Evolutionary conservation across 768 basidiomycete species (phyloP), one percentile per base, ranked within the genome.

Genomic region (Goffeauzyma gilvescens): DNA sequence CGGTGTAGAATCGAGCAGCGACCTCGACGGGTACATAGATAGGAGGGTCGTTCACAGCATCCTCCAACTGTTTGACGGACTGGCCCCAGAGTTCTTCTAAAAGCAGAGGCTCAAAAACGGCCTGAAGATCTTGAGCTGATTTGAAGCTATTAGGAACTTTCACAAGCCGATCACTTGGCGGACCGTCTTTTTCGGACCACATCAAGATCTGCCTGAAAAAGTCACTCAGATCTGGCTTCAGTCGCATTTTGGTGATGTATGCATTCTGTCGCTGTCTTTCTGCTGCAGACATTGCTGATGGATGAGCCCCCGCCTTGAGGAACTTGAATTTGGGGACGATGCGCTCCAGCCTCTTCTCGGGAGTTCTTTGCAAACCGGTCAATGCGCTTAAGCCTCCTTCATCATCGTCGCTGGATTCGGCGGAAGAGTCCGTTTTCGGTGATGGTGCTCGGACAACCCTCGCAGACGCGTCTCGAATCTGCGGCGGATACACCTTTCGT

Each of bases 71-170:
- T 50, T 82, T 75, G 6, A 70, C 55, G 18, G 90, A 72, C 57
- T 90, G 84, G 22, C 79, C 75, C 89, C 93, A 95, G 49, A 82
- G 77, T 64, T 98, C 93, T 45, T 82, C 66, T 15, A 87, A 65
- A 21, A 96, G 66, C 13, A 96, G 69, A 2, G 90, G 87, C 57
- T 84, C 76, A 59, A 93, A 86, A 33, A 79, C 69, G 18, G 66
- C 66, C 31, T 72, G 71, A 61, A 90, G 96, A 15, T 83, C 72
- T 1, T 66, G 59, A 44, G 77, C 72, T 38, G 73, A 71, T 2
- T 53, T 44, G 60, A 95, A 96, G 9, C 59, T 66, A 41, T 75
- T 71, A 0, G 82, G 81, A 6, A 93, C 69, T 14, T 61, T 49
- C 35, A 38, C 50, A 56, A 14, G 65, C 59, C 32, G 33, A 13